Base-by-base conservation (phyloP, 768 basidiomycete species). In the Royoungia palumana region DNA sequence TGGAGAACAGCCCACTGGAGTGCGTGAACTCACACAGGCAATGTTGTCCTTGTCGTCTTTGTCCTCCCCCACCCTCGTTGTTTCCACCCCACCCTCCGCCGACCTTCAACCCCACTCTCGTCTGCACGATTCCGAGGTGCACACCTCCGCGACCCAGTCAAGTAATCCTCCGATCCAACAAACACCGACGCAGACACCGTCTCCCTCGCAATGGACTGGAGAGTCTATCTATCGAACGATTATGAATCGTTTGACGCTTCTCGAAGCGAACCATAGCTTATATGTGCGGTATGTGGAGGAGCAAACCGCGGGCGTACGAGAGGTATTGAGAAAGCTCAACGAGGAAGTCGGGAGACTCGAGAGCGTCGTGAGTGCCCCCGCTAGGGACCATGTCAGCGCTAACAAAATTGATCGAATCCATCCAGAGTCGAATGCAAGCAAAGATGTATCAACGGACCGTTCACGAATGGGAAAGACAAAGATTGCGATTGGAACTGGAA, bases 191-290 rank as follows among this genome's bases (percentile, higher is more conserved):
- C 56, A 57, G 11, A 19, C 38, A 10, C 44, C 35, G 2, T 22
- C 54, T 36, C 22, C 51, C 3, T n/a, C 30, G 6, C 63, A 64
- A 10, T 55, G 64, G 47, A 41, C 57, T 12, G 90, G 89, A 20
- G 96, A 99, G 65, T 94, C 92, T 2, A 94, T 99, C 55, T 98
- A 96, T 60, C 86, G 93, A 8, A 90, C 87, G 12, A 99, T 98
- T 57, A 94, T 94, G 83, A 95, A 96, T 57, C 85, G 94, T 7
- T 76, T 99, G 11, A 80, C 81, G 3, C 80, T 82, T 6, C 77
- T 98, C 13, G 94, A 98, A 66, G 78, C 79, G 9, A 96, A 94
- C 58, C 87, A 93, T 41, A 90, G 90, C 0, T 74, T 97, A 4
- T 86, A 90, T 37, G 78, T 83, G 19, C 69, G 82, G 16, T 98